Evolutionary conservation across 169 alveolate species (phyloP).

Genomic region (Cryptosporidium canis): DNA sequence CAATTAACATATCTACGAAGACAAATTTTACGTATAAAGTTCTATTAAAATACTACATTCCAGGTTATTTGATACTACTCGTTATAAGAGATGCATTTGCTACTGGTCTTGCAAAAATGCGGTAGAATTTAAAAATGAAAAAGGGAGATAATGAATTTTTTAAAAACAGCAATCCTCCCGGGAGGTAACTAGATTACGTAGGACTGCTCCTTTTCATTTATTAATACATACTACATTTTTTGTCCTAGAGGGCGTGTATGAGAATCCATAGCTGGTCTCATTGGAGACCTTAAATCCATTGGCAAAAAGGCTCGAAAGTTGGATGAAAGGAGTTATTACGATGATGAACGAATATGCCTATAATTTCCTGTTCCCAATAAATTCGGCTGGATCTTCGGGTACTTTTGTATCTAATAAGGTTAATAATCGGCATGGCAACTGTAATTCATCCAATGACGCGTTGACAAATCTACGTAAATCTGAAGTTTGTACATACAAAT

Average conservation of each 20-base stretch:
- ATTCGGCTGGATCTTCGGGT: conserved; percentile 7
- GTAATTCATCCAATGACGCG: not conserved
- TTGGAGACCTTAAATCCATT: conserved; percentile 32
- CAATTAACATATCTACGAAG: conserved; percentile 46
- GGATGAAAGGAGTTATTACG: not conserved
- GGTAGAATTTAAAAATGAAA: conserved; percentile 42
- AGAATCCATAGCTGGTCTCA: conserved; percentile 35
- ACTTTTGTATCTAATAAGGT: not conserved
- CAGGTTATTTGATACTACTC: conserved; percentile 39
- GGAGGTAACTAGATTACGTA: conserved; percentile 29
- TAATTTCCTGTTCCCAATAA: conserved; percentile 19
- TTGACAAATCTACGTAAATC: not conserved
- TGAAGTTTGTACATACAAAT: not conserved
- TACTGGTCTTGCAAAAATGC: conserved; percentile 25
- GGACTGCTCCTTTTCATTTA: not conserved
- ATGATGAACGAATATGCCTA: conserved; percentile 13
- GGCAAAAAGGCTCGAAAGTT: not conserved
- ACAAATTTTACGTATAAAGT: conserved; percentile 40
- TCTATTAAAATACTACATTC: not conserved
- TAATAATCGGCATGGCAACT: not conserved
- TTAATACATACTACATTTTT: not conserved
- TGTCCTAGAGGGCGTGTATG: conserved; percentile 72
- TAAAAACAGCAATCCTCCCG: conserved; percentile 6
- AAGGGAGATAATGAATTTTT: conserved; percentile 58
- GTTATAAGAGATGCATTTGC: conserved; percentile 54